These are phyloP conservation scores for Boletus fagicola DNA, from an alignment of 768 basidiomycete species.

Conservation along the genomic window DNA sequence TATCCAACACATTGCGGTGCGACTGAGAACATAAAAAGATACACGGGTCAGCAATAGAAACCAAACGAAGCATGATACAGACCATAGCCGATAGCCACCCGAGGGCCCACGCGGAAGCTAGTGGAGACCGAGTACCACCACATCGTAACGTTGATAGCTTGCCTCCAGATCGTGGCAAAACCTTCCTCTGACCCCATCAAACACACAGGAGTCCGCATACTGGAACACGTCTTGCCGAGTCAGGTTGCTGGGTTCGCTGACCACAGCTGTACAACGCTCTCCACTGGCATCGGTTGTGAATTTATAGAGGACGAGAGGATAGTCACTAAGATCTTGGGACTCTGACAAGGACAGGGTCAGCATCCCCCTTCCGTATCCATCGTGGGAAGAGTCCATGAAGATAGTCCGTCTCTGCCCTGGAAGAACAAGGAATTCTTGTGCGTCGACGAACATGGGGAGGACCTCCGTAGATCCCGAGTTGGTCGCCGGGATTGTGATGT, in stretches of 20 bases:
- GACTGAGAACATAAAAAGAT: background rate
- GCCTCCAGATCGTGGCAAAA: conserved; percentile 10
- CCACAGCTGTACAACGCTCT: conserved; percentile 8
- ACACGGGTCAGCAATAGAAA: background rate
- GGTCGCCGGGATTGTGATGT: conserved; percentile 14
- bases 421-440: conserved; percentile 19
- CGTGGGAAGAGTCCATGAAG: conserved; percentile 10
- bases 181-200: conserved; percentile 22
- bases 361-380: conserved; percentile 20
- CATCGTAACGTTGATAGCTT: background rate
- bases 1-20: background rate
- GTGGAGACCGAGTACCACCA: conserved; percentile 16
- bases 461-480: background rate
- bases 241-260: conserved; percentile 16
- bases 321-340: background rate
- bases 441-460: conserved; percentile 13
- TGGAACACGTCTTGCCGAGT: conserved; percentile 5
- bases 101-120: background rate
- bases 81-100: background rate
- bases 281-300: conserved; percentile 22
- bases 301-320: conserved; percentile 13
- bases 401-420: conserved; percentile 5
- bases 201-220: conserved; percentile 2
- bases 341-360: conserved; percentile 6
- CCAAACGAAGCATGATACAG: background rate